phyloP scores from a whole-genome alignment of 169 alveolate species.

The Perkinsus olseni region DNA sequence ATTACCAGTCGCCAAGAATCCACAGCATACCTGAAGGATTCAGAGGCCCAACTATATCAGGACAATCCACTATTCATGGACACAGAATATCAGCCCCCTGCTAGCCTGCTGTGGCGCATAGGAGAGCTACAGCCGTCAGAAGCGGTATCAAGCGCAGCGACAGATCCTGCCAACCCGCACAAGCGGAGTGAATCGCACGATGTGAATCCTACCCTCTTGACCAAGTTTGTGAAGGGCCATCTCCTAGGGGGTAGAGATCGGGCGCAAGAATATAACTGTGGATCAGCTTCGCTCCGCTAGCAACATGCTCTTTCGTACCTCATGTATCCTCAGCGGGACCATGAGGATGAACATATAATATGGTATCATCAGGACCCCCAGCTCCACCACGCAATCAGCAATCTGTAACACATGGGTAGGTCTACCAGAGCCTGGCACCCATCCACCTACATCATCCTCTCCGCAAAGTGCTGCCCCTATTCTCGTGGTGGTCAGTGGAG shows the following conservation, averaged over 20 bases:
- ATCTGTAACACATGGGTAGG: background rate
- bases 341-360: background rate
- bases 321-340: background rate
- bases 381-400: background rate
- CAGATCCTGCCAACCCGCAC: too few species aligned
- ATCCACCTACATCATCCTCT: background rate
- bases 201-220: background rate
- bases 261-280: background rate
- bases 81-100: too few species aligned
- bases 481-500: background rate
- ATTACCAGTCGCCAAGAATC: background rate
- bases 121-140: too few species aligned
- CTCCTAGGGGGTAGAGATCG: background rate
- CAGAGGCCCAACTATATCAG: too few species aligned
- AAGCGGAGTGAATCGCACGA: too few species aligned
- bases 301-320: background rate
- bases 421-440: background rate
- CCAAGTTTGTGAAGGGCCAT: background rate
- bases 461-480: background rate
- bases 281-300: too few species aligned
- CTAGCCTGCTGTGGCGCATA: too few species aligned
- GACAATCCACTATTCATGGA: too few species aligned
- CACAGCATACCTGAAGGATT: background rate
- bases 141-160: too few species aligned
- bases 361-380: background rate